Percentiles rank a stretch among this genome's conserved stretches.
These are phyloP conservation scores for Penicillium sp. DNA, from an alignment of 2,329 filamentous ascomycete species.

Conservation along the genomic window DNA sequence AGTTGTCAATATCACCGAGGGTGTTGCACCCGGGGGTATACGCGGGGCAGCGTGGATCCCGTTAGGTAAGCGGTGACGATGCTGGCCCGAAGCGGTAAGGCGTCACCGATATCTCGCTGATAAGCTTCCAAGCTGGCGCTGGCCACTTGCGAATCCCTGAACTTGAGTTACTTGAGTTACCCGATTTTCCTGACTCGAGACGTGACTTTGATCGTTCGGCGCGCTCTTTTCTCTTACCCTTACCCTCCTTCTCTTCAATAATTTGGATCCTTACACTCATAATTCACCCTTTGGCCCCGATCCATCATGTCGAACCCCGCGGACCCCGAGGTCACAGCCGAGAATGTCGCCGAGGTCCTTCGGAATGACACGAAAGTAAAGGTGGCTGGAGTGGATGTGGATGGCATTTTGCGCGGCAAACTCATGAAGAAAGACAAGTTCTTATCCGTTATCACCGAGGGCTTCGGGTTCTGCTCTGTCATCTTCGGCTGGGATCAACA, in stretches of 20 bases:
- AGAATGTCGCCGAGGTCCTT: conserved; percentile 65
- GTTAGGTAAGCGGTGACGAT: conserved; percentile 19
- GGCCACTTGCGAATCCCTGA: not conserved
- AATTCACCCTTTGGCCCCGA: not conserved
- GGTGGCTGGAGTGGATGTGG: conserved; percentile 81
- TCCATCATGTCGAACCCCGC: conserved; percentile 11
- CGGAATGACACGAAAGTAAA: conserved; percentile 75
- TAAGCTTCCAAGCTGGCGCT: conserved; percentile 3
- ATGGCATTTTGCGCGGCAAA: conserved; percentile 84
- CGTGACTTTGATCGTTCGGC: not conserved
- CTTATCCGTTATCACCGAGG: conserved; percentile 71
- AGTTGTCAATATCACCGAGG: not conserved
- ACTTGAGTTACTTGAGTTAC: not conserved
- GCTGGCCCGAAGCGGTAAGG: conserved; percentile 1
- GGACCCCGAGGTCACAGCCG: conserved; percentile 48
- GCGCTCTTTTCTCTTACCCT: not conserved
- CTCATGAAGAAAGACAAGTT: conserved; percentile 92
- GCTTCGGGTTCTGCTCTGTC: conserved; percentile 92
- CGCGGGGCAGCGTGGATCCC: conserved; percentile 13
- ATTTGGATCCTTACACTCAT: not conserved
- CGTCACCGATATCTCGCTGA: conserved; percentile 3
- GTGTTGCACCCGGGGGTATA: conserved; percentile 10
- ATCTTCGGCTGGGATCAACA: conserved; percentile 98
- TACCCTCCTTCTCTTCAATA: not conserved
- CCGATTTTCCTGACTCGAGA: not conserved